Percentiles rank a stretch among this genome's conserved stretches.
phyloP scores from a whole-genome alignment of 805 yeast genomes.

The Pichia cabralensis region DNA sequence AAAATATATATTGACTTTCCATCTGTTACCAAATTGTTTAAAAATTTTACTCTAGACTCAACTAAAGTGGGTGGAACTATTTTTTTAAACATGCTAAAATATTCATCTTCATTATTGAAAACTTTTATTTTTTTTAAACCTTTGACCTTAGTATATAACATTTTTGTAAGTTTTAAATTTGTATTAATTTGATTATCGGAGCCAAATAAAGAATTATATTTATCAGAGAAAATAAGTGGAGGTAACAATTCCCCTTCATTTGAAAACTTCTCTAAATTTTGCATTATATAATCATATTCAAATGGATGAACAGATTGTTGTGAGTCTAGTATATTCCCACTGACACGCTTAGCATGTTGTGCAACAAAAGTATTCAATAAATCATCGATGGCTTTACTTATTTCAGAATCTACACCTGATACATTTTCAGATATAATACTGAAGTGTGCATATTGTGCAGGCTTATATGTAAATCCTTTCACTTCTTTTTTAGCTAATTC shows the following conservation, averaged over 20 bases:
- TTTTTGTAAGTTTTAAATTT: slow-evolving; percentile 3
- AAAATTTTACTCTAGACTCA: slow-evolving; percentile 10
- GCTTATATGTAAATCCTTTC: slow-evolving; percentile 12
- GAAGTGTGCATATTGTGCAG: slow-evolving; percentile 11
- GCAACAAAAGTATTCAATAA: slow-evolving; percentile 13
- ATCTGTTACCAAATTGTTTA: slow-evolving; percentile 19
- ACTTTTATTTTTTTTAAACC: slow-evolving; percentile 10
- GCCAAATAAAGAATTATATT: slow-evolving; percentile 9
- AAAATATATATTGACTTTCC: slow-evolving; percentile 15
- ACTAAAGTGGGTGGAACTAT: slow-evolving; percentile 12
- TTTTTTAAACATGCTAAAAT: slow-evolving; percentile 11
- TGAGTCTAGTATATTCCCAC: slow-evolving; percentile 10
- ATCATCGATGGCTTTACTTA: slow-evolving; percentile 9
- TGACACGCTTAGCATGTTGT: slow-evolving; percentile 13
- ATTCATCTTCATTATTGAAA: slow-evolving; percentile 13
- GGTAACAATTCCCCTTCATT: slow-evolving; percentile 10
- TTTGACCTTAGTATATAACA: slow-evolving; percentile 10
- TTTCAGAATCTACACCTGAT: slow-evolving; percentile 2
- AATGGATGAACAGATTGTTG: slow-evolving; percentile 16
- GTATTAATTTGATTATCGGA: slow-evolving; percentile 2
- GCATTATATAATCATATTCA: slow-evolving; percentile 17
- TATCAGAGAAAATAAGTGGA: slow-evolving; percentile 11
- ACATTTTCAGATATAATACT: slow-evolving; percentile 5
- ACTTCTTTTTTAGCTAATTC: slow-evolving; percentile 4
- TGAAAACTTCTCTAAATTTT: slow-evolving; percentile 6